These are phyloP conservation scores for Monilinia polystroma DNA, from an alignment of 2,329 filamentous ascomycete species.

Conservation along the genomic window DNA sequence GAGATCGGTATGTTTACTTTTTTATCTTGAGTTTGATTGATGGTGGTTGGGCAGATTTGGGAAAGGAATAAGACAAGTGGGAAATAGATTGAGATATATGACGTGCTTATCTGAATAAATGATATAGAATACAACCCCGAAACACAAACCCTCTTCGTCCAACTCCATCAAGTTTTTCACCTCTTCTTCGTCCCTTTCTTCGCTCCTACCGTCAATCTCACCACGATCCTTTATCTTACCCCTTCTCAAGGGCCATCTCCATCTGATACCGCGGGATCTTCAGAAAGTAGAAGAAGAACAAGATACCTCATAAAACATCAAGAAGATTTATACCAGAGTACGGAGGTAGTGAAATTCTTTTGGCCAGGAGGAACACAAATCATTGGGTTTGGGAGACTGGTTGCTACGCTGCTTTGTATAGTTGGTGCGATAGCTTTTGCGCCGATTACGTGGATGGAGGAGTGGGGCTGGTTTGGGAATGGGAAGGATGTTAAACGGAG, in stretches of 20 bases:
- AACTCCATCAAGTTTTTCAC: constrained; percentile 71
- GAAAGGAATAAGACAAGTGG: not conserved
- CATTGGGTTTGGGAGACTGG: constrained; percentile 51
- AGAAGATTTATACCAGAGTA: constrained; percentile 78
- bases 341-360: constrained; percentile 73
- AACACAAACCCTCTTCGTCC: constrained; percentile 68
- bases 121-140: constrained; percentile 62
- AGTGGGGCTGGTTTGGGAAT: constrained; percentile 38
- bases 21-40: not conserved
- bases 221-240: constrained; percentile 64
- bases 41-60: not conserved
- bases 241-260: constrained; percentile 38
- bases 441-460: constrained; percentile 52
- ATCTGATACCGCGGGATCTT: not conserved
- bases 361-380: constrained; percentile 57
- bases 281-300: constrained; percentile 6
- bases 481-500: not conserved
- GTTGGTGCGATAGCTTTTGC: constrained; percentile 53
- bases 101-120: not conserved
- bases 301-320: constrained; percentile 74
- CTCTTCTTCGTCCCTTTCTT: constrained; percentile 78
- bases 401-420: constrained; percentile 62
- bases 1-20: constrained; percentile 46
- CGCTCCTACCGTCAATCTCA: constrained; percentile 63
- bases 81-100: not conserved